Evolutionary conservation across 208 protist species (phyloP).

Genomic region (Trichomonas vaginalis): DNA sequence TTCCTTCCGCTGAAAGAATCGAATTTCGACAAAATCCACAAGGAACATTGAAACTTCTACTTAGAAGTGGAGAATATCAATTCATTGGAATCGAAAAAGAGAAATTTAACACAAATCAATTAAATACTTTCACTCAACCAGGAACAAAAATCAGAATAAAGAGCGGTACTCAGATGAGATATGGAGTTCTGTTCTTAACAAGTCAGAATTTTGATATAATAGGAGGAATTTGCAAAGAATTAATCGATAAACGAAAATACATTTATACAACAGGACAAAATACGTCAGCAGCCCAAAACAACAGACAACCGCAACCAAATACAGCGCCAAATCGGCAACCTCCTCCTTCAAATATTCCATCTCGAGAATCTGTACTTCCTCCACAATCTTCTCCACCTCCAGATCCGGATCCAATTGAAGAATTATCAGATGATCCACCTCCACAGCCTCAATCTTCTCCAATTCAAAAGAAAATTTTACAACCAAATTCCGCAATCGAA

Average conservation of each 20-base stretch:
- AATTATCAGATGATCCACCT: not conserved
- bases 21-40: not conserved
- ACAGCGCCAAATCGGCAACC: not conserved
- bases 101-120: not conserved
- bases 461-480: too few relatives aligned
- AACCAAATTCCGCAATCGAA: too few relatives aligned
- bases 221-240: not conserved
- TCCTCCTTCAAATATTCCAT: not conserved
- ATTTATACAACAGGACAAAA: not conserved
- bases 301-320: too few relatives aligned
- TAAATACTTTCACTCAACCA: not conserved
- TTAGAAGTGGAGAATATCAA: not conserved
- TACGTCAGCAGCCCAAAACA: too few relatives aligned
- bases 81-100: not conserved
- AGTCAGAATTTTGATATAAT: not conserved
- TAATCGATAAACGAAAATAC: not conserved
- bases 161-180: not conserved
- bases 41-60: not conserved
- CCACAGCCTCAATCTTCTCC: not conserved
- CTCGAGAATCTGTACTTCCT: not conserved
- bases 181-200: not conserved
- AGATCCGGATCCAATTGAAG: not conserved
- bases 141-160: not conserved
- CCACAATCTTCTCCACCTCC: not conserved
- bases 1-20: not conserved